These are phyloP conservation scores for Linnemannia schmuckeri DNA, from an alignment of 192 early-diverging fungal genomes.

Conservation along the genomic window DNA sequence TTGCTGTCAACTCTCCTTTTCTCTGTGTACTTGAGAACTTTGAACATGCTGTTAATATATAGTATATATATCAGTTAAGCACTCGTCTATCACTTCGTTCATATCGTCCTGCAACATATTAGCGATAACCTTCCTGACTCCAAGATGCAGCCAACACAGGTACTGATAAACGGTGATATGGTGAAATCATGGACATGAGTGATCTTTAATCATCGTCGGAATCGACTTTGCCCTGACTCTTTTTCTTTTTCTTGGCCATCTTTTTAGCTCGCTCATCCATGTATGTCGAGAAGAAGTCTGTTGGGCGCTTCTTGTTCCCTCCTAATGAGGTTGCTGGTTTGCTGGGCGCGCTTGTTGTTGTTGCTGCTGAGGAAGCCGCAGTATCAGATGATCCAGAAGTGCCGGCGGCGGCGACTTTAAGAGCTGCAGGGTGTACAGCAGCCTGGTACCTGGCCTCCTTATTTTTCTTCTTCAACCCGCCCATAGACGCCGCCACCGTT, in stretches of 20 bases:
- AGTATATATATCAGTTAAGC: too few relatives aligned
- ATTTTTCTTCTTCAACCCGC: conserved; percentile 10
- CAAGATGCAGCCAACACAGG: background rate
- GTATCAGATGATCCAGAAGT: background rate
- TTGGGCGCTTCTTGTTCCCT: conserved; percentile 30
- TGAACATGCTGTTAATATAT: too few relatives aligned
- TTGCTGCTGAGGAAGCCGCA: background rate
- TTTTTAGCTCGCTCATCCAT: conserved; percentile 60
- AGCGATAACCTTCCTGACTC: too few relatives aligned
- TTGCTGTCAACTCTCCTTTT: too few relatives aligned
- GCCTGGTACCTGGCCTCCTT: conserved; percentile 30
- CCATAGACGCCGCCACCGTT: background rate
- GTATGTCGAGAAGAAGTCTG: conserved; percentile 66
- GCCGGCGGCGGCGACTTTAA: background rate
- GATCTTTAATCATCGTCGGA: conserved; percentile 31
- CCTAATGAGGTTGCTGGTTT: background rate
- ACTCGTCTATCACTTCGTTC: too few relatives aligned
- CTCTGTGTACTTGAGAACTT: too few relatives aligned
- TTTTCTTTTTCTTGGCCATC: conserved; percentile 65
- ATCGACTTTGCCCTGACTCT: conserved; percentile 31
- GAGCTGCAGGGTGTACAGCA: conserved; percentile 35
- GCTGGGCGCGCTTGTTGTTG: too few relatives aligned
- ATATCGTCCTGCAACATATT: too few relatives aligned
- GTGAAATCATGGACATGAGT: too few relatives aligned
- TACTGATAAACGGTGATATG: background rate